These are phyloP conservation scores for Microcyclospora pomicola DNA, from an alignment of 2,329 filamentous ascomycete species.

Conservation along the genomic window DNA sequence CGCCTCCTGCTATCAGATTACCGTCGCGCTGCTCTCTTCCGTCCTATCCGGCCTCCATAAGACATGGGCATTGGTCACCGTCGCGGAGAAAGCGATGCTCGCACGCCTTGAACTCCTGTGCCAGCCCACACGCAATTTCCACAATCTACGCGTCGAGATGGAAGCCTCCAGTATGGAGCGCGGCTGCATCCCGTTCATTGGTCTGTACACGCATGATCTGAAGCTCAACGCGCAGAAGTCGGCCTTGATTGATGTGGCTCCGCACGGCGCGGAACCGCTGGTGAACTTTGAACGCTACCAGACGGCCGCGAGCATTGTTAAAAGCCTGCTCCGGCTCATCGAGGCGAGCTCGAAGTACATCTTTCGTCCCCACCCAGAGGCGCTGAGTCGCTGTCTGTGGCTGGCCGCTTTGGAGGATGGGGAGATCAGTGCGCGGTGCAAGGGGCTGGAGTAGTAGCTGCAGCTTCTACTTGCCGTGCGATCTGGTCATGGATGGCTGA, in stretches of 20 bases:
- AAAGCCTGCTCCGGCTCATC: conserved; percentile 63
- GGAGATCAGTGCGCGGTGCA: conserved; percentile 42
- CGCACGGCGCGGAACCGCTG: conserved; percentile 43
- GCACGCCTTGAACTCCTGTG: conserved; percentile 57
- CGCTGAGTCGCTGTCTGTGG: conserved; percentile 74
- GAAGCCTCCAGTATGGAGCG: conserved; percentile 45
- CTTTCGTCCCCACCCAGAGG: conserved; percentile 61
- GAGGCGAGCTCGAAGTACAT: conserved; percentile 63
- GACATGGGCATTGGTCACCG: conserved; percentile 60
- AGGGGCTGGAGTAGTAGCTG: conserved; percentile 12
- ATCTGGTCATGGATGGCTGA: too few relatives aligned
- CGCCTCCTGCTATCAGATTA: conserved; percentile 69
- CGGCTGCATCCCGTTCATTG: conserved; percentile 74
- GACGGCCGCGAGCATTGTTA: conserved; percentile 61
- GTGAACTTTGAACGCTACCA: conserved; percentile 77
- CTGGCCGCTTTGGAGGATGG: conserved; percentile 62
- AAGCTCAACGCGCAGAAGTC: conserved; percentile 71
- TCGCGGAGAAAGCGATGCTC: conserved; percentile 51
- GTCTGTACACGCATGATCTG: conserved; percentile 67
- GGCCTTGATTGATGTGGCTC: conserved; percentile 47
- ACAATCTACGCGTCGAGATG: conserved; percentile 66
- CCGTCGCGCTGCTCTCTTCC: conserved; percentile 60
- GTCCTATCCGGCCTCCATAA: conserved; percentile 53
- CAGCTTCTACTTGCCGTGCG: too few relatives aligned
- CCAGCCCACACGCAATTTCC: conserved; percentile 64